Conservation (phyloP, 2,329 filamentous ascomycete species). For the Ambrosiella cleistominuta region DNA sequence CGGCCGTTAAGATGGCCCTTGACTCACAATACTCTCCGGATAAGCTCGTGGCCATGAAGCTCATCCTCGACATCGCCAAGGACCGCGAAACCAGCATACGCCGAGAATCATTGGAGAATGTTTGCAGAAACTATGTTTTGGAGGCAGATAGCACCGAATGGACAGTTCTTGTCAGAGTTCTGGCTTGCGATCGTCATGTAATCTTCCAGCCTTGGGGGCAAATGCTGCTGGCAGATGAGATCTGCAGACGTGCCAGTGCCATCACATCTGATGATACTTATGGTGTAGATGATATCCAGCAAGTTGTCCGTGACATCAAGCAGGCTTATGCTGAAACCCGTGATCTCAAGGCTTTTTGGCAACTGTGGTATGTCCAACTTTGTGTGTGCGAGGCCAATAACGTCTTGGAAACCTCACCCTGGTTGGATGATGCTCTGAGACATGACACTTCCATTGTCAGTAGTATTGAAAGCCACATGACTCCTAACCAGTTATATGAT, state of each 20-base stretch:
- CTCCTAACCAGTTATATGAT: slow-evolving; percentile 26
- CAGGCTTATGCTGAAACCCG: slow-evolving; percentile 27
- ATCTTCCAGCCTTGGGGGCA: slow-evolving; percentile 24
- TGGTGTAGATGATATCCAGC: slow-evolving; percentile 16
- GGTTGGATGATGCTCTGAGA: slow-evolving; percentile 16
- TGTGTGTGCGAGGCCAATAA: slow-evolving; percentile 20
- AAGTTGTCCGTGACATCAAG: slow-evolving; percentile 20
- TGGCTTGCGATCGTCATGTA: slow-evolving; percentile 30
- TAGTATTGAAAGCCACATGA: slow-evolving; percentile 26
- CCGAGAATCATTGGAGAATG: slow-evolving; percentile 23
- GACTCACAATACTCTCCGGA: slow-evolving; percentile 14
- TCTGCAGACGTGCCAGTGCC: slow-evolving; percentile 20
- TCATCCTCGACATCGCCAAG: slow-evolving; percentile 20
- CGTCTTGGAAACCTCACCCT: slow-evolving; percentile 19
- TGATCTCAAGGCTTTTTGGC: slow-evolving; percentile 29
- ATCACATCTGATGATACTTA: slow-evolving; percentile 12
- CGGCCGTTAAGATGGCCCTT: slow-evolving; percentile 18
- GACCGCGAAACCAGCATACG: slow-evolving; percentile 20
- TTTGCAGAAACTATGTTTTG: slow-evolving; percentile 28
- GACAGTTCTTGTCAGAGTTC: slow-evolving; percentile 24
- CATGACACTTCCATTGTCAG: slow-evolving; percentile 9
- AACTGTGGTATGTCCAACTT: slow-evolving; percentile 29
- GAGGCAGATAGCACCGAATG: slow-evolving; percentile 23
- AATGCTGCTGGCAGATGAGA: slow-evolving; percentile 24
- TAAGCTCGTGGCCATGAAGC: slow-evolving; percentile 17